Conservation (phyloP, 495 filamentous ascomycete genomes). For the Penicillium robsamsonii region DNA sequence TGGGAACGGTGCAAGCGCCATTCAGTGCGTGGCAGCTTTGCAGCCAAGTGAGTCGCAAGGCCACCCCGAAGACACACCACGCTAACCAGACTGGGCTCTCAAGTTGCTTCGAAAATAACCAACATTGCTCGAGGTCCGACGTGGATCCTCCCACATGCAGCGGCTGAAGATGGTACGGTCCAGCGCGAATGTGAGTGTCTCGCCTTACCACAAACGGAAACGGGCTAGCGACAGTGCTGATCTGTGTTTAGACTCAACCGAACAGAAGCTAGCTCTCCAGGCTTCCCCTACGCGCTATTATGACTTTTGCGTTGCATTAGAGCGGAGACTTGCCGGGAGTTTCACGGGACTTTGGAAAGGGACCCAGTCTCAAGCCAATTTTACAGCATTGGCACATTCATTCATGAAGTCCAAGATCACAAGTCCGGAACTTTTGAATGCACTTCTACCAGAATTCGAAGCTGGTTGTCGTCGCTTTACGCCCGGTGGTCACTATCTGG, state of each 20-base stretch:
- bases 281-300: neutral
- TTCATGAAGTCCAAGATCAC: constrained; percentile 11
- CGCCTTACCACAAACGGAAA: neutral
- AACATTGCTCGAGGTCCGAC: constrained; percentile 14
- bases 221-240: neutral
- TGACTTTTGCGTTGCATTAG: neutral
- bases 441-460: constrained; percentile 14
- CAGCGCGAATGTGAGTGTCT: constrained; percentile 8
- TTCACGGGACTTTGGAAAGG: constrained; percentile 12
- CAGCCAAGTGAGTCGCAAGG: constrained; percentile 10
- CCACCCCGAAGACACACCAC: neutral
- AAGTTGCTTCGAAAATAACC: constrained; percentile 8
- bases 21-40: constrained; percentile 18
- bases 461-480: constrained; percentile 20
- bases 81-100: neutral
- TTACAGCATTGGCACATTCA: neutral
- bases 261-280: constrained; percentile 1
- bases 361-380: constrained; percentile 4
- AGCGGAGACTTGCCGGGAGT: constrained; percentile 1
- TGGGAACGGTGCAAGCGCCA: constrained; percentile 22
- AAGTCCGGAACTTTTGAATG: constrained; percentile 7
- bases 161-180: constrained; percentile 7
- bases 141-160: constrained; percentile 16
- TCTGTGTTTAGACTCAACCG: neutral
- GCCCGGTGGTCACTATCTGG: constrained; percentile 18